phyloP scores from a whole-genome alignment of 148 eudicot species.

The Silene uniflora region DNA sequence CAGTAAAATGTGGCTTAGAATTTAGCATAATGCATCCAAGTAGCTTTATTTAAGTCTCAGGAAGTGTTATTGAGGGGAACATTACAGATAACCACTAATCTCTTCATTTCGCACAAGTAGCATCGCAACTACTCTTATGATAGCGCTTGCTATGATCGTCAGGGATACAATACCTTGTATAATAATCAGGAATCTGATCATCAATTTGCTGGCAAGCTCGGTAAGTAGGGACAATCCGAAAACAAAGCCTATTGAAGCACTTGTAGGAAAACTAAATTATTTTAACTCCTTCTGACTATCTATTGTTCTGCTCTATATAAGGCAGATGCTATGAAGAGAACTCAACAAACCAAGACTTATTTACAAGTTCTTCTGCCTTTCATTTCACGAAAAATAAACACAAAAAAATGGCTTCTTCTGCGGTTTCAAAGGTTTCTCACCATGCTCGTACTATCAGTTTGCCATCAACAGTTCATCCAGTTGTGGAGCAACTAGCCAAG shows the following conservation, averaged over 20 bases:
- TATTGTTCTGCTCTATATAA: conserved; percentile 22
- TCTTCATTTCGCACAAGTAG: neutral
- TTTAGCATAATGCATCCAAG: no score
- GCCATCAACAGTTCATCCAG: conserved; percentile 29
- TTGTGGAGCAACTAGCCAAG: conserved; percentile 21
- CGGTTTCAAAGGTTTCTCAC: neutral
- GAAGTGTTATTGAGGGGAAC: neutral
- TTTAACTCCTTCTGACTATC: conserved; percentile 24
- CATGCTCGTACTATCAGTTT: conserved; percentile 35
- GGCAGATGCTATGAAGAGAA: neutral
- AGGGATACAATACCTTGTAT: neutral
- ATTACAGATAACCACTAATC: neutral
- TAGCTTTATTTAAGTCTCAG: no score
- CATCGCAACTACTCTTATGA: neutral
- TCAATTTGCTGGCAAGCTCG: no score
- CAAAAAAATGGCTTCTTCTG: no score
- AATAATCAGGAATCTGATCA: no score
- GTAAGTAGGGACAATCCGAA: conserved; percentile 16
- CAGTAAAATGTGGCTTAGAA: no score
- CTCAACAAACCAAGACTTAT: conserved; percentile 20
- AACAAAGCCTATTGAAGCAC: conserved; percentile 12
- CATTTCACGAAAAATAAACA: neutral
- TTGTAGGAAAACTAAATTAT: no score
- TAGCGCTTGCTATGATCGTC: neutral
- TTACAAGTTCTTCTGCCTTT: conserved; percentile 1